Evolutionary conservation across 768 basidiomycete genomes (phyloP), one percentile per base, ranked within the genome.

Genomic region (Lactifluus subvellereus): DNA sequence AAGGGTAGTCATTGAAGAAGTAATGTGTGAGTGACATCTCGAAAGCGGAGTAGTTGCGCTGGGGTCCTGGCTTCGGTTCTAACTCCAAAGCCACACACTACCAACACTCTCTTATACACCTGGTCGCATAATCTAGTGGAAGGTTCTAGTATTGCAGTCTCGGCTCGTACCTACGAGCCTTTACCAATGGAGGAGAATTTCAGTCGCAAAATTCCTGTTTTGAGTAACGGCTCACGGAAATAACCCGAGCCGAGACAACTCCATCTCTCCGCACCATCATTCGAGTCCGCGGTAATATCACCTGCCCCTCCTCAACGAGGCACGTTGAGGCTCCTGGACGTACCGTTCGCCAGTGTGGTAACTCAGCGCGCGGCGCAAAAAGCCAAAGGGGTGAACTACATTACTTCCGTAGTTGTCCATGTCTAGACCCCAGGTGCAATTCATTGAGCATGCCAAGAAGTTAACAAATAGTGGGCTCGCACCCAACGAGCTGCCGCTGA

Each of bases 1-100:
- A 69, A 67, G 72, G 54, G 40, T 72, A 69, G 66, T 69, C 71
- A 70, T 80, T 76, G 71, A 77, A 75, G 67, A 74, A 72, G 72
- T 74, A 73, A 52, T 72, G 71, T 47, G 75, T 72, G 65, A 74
- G 70, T 32, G 74, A 73, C 74, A 74, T 74, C 16, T 58, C 48
- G 37, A 20, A 32, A 13, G 14, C 14, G 11, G 32, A 20, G 33
- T 27, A 2, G 54, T 20, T 47, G 51, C 22, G 43, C 16, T 14
- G 13, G 40, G 27, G n/a, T 20, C 10, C 4, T n/a, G 32, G 30
- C 6, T 43, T 42, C 54, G 5, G 11, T 10, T 40, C 38, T 4
- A 16, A 18, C 42, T 16, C 32, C 13, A 3, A 9, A 37, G 0
- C 22, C n/a, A 6, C 5, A 6, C 6, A 4, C 18, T 6, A 8